A percentile compares a stretch with the other conserved stretches of the same genome.
phyloP scores from a whole-genome alignment of 805 yeast species.

The Cyberlindnera lachancei region DNA sequence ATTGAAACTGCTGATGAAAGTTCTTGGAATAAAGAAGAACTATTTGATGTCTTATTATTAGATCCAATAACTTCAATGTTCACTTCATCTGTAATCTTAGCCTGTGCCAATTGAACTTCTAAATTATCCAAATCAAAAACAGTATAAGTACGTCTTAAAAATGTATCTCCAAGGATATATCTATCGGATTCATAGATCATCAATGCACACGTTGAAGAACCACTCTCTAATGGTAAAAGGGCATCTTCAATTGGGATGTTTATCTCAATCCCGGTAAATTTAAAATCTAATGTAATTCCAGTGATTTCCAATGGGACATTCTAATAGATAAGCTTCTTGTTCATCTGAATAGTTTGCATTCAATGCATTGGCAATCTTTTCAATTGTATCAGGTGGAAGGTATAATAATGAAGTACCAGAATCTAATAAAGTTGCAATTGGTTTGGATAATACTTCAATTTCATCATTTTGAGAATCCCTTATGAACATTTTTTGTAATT shows the following conservation, averaged over 20 bases:
- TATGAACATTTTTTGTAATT: slow-evolving; percentile 28
- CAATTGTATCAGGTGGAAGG: slow-evolving; percentile 28
- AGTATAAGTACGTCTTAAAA: slow-evolving; percentile 56
- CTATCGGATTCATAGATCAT: slow-evolving; percentile 17
- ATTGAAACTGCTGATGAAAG: too few species aligned
- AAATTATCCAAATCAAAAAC: slow-evolving; percentile 58
- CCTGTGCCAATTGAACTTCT: slow-evolving; percentile 46
- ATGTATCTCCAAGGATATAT: slow-evolving; percentile 55
- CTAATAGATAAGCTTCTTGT: slow-evolving; percentile 1
- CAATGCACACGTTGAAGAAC: slow-evolving; percentile 1
- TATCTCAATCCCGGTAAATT: slow-evolving; percentile 1
- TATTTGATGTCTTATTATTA: background rate
- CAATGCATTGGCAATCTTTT: background rate
- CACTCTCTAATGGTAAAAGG: background rate
- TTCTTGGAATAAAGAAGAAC: too few species aligned
- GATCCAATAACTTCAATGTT: slow-evolving; percentile 1
- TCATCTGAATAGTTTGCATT: slow-evolving; percentile 21
- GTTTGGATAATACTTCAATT: background rate
- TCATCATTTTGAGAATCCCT: slow-evolving; percentile 9
- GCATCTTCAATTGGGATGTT: slow-evolving; percentile 3
- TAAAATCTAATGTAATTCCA: slow-evolving; percentile 1
- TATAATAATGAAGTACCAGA: slow-evolving; percentile 50
- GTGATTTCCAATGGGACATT: too few species aligned
- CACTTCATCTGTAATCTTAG: background rate
- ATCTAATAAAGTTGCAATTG: slow-evolving; percentile 33